Base-by-base conservation (phyloP, 768 basidiomycete genomes). In the Amylocystis lapponica region DNA sequence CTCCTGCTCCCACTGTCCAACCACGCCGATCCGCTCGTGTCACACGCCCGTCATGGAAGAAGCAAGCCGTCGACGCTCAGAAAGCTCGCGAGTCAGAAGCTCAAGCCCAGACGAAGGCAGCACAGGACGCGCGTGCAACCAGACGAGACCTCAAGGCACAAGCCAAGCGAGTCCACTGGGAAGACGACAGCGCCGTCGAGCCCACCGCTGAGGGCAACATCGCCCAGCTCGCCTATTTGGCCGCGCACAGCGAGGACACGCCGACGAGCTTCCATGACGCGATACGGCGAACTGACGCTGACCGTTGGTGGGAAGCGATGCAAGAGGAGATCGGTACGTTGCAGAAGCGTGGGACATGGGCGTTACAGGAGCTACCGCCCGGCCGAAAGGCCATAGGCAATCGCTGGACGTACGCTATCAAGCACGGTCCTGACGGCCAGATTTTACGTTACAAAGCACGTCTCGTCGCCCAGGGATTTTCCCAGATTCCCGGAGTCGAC, bases 391-490 rank as follows among this genome's bases (percentile, higher is more conserved):
- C 53, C 7, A 47, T 68, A 25, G 58, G 56, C 16, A 48, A 49
- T 36, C 45, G 50, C 3, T 68, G 63, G 60, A 65, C 68, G 5
- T 69, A 58, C 47, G 45, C 34, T 21, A 38, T 54, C 6, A 72
- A 72, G 46, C 34, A 43, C 9, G 58, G 65, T 35, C 43, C 52
- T 1, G 31, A 56, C 9, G 65, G 68, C 14, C 33, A 39, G 0
- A 47, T 66, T 27, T 29, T 39, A 4, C 44, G 53, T n/a, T 59
- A 63, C 54, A 70, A 71, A 48, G 68, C 60, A 1, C 48, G 63
- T 7, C 49, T 70, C 11, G 66, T 67, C 12, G 68, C 66, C 2
- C 51, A 62, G 32, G 69, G 71, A 0, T 68, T 63, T 56, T 49
- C 52, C 0, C 70, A 71, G 40, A 45, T 62, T 2, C 52, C 54